These are phyloP conservation scores for Aspergillus fumigatiaffinis DNA, from an alignment of 2,329 filamentous ascomycete genomes.

Conservation along the genomic window DNA sequence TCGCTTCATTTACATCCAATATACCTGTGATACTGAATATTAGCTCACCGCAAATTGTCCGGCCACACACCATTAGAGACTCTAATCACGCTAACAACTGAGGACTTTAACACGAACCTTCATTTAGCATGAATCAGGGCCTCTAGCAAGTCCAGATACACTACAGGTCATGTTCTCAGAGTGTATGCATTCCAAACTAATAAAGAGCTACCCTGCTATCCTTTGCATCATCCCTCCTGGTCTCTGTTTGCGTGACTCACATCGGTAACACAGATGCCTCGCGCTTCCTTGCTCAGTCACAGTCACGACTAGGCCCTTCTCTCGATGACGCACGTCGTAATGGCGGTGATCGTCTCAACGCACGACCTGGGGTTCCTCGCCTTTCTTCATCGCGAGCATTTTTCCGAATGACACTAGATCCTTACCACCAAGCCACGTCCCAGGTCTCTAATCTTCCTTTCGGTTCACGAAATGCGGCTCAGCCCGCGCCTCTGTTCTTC, in stretches of 20 bases:
- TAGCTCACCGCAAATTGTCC: slow-evolving; percentile 1
- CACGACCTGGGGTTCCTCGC: slow-evolving; percentile 44
- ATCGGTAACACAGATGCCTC: slow-evolving; percentile 66
- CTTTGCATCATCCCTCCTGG: neutral
- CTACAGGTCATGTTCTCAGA: slow-evolving; percentile 71
- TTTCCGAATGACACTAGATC: slow-evolving; percentile 60
- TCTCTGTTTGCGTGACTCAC: neutral
- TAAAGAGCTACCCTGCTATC: neutral
- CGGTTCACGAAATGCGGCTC: slow-evolving; percentile 68
- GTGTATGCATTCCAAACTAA: slow-evolving; percentile 57
- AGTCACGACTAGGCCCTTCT: slow-evolving; percentile 79
- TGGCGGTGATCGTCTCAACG: slow-evolving; percentile 47
- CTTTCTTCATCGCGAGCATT: slow-evolving; percentile 48
- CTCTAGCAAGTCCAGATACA: neutral
- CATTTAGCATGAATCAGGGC: neutral
- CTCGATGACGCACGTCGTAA: slow-evolving; percentile 49
- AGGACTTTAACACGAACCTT: slow-evolving; percentile 1
- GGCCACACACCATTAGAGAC: neutral
- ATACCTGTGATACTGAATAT: neutral
- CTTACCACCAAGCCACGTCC: slow-evolving; percentile 70
- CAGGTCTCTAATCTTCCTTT: slow-evolving; percentile 75
- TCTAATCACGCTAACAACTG: neutral
- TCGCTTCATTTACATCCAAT: neutral
- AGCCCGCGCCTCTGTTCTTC: slow-evolving; percentile 90
- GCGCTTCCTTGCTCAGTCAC: slow-evolving; percentile 91